Percentiles rank a stretch among this genome's conserved stretches.
phyloP scores from a whole-genome alignment of 306 rosid genomes.

The Prunus davidiana region DNA sequence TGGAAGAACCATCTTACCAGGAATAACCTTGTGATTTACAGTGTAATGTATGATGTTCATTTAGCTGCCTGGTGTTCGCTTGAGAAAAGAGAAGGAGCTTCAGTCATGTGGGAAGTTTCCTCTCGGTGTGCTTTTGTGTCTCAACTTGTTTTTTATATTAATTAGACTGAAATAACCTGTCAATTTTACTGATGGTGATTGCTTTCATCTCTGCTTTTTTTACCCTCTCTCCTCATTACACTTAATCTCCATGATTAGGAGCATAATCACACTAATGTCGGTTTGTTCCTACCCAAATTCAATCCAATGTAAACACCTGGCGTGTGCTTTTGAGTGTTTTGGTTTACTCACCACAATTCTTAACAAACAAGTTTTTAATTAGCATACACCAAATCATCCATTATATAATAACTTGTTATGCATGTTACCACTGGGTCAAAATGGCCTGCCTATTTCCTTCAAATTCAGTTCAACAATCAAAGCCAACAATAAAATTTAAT shows the following conservation, averaged over 20 bases:
- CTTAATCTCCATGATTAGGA: no score
- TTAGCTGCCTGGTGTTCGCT: background rate
- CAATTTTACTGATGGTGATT: background rate
- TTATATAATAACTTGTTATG: no score
- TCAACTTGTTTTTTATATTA: background rate
- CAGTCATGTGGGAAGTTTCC: background rate
- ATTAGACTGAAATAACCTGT: no score
- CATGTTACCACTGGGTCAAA: no score
- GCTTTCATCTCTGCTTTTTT: background rate
- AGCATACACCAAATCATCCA: no score
- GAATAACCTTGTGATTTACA: background rate
- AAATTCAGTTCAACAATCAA: no score
- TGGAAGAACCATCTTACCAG: constrained; percentile 29
- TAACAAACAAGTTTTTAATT: background rate
- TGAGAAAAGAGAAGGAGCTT: background rate
- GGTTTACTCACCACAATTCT: background rate
- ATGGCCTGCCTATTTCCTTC: no score
- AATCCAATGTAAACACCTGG: background rate
- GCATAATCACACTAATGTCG: background rate
- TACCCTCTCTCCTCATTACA: no score
- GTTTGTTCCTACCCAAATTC: background rate
- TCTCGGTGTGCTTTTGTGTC: background rate
- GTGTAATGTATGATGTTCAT: background rate
- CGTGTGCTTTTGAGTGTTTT: background rate
- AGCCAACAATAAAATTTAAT: no score